Evolutionary conservation across 2,329 filamentous ascomycete species (phyloP), one percentile per base, ranked within the genome.

Genomic region (Pseudodiploospora longispora): DNA sequence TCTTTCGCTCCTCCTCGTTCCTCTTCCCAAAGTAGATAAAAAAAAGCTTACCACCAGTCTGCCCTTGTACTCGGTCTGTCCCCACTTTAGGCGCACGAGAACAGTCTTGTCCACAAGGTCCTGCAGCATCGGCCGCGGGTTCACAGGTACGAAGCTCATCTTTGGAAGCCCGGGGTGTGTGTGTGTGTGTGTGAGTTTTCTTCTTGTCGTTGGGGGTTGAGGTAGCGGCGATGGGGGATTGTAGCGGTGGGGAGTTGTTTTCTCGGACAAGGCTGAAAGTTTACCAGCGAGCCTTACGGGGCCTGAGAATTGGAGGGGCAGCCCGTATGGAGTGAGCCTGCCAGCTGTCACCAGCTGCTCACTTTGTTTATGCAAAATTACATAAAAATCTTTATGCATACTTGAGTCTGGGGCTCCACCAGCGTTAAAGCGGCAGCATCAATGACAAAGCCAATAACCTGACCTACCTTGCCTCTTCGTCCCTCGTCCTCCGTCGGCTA

Each of bases 91-190:
- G 58, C 90, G 87, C 52, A 98, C 85, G 51, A 90, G 75, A 60
- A 98, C 83, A 60, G 91, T 80, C 66, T 94, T 86, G 72, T 94
- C 86, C 69, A 98, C 85, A 52, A 96, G 82, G 62, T 83, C 83
- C 73, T 96, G 89, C 63, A 98, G 85, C 78, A 96, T 89, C 36
- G 93, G 93, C 66, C 91, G 87, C 62, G 93, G 93, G 77, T 98
- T 98, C 61, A 97, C 76, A 52, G 93, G 93, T 65, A 94, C 83
- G 72, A 95, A 94, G 49, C 63, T 66, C 63, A 66, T 66, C 33
- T 49, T 61, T 52, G 46, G 19, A 19, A 3, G 19, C 19, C 19
- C 19, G 19, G 19, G 19, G 19, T 19, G 19, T 19, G 19, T n/a
- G 19, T 3, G 19, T 19, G 19, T 19, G 19, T 19, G 19, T 19